phyloP scores from a whole-genome alignment of 768 basidiomycete species.

The Pisolithus marmoratus region DNA sequence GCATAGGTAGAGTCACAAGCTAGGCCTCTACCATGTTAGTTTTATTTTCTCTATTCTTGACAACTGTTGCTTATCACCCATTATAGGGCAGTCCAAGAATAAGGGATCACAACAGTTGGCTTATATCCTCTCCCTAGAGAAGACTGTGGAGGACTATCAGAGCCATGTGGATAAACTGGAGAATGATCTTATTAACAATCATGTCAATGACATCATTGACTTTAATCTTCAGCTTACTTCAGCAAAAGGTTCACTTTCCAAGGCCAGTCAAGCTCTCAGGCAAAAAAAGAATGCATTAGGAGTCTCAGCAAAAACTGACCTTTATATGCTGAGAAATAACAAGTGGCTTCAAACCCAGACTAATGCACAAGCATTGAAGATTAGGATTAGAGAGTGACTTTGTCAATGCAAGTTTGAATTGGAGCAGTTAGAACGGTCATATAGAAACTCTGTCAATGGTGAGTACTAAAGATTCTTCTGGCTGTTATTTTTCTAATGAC shows the following conservation, averaged over 20 bases:
- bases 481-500: not conserved
- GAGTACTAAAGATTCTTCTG: not conserved
- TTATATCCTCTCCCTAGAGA: constrained; percentile 1
- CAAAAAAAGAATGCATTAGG: not conserved
- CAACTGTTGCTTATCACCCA: not conserved
- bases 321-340: constrained; percentile 4
- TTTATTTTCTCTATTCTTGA: not conserved
- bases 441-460: constrained; percentile 16
- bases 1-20: constrained; percentile 2
- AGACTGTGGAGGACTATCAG: not conserved
- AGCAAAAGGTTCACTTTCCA: not conserved
- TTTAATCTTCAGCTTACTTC: constrained; percentile 2
- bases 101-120: constrained; percentile 2
- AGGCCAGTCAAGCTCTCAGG: not conserved
- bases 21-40: not conserved
- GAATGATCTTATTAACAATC: not conserved
- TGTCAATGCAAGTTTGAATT: constrained; percentile 16
- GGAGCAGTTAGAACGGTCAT: constrained; percentile 8
- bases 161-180: not conserved
- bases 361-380: constrained; percentile 18
- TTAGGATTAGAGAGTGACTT: constrained; percentile 9
- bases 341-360: constrained; percentile 8
- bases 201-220: not conserved
- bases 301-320: not conserved
- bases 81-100: not conserved